Evolutionary conservation across 306 rosid genomes (phyloP).

Genomic region (Vigna trinervia): DNA sequence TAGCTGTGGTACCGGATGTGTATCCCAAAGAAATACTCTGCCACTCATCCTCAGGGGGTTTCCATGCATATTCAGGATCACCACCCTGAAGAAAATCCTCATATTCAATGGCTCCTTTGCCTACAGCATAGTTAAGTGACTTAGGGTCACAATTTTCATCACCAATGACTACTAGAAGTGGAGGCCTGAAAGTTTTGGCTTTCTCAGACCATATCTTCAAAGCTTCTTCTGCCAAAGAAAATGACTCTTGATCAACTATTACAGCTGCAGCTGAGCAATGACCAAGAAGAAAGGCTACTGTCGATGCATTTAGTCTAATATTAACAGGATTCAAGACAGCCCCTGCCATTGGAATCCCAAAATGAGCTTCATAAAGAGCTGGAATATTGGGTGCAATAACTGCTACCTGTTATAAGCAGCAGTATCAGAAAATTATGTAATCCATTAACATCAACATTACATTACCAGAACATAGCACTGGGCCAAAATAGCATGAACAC

Average conservation of each 20-base stretch:
- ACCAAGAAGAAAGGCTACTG: constrained; percentile 47
- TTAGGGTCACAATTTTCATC: constrained; percentile 75
- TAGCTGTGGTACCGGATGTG: constrained; percentile 95
- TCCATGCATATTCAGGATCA: constrained; percentile 83
- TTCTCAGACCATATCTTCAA: constrained; percentile 70
- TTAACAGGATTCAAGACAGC: constrained; percentile 51
- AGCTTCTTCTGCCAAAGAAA: constrained; percentile 58
- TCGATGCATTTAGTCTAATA: constrained; percentile 48
- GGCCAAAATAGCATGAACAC: constrained; percentile 18
- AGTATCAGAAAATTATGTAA: constrained; percentile 5
- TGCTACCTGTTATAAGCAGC: constrained; percentile 67
- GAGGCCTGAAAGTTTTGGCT: constrained; percentile 58
- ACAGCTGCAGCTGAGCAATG: constrained; percentile 44
- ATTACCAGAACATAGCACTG: neutral
- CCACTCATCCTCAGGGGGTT: constrained; percentile 96
- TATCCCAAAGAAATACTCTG: constrained; percentile 95
- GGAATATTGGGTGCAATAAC: constrained; percentile 93
- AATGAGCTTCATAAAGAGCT: constrained; percentile 76
- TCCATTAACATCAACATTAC: neutral
- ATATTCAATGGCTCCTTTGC: constrained; percentile 46
- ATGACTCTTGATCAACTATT: constrained; percentile 50
- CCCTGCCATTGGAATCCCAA: constrained; percentile 52
- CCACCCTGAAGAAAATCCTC: constrained; percentile 75
- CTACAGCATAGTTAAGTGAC: constrained; percentile 39
- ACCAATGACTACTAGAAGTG: constrained; percentile 71